These are phyloP conservation scores for Solanum tacnaense DNA, from an alignment of 257 asterid genomes.

Conservation along the genomic window DNA sequence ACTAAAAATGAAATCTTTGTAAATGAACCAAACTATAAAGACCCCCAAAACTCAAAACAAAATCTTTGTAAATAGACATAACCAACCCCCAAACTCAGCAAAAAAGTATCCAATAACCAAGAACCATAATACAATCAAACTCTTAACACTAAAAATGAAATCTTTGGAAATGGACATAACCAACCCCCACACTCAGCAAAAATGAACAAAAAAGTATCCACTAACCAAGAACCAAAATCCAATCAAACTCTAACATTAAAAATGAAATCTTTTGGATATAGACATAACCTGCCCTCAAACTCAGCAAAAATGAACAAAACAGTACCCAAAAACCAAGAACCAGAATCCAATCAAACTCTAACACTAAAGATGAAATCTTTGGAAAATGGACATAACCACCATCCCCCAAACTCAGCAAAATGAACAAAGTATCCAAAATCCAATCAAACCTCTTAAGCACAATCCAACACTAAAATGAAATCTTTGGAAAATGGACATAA, in stretches of 20 bases:
- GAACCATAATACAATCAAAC: not conserved
- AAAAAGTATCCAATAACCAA: not conserved
- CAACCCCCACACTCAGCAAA: not conserved
- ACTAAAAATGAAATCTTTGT: not conserved
- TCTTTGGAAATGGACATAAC: not conserved
- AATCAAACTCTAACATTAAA: not conserved
- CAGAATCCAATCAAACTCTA: not conserved
- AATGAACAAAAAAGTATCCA: not conserved
- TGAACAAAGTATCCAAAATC: not conserved
- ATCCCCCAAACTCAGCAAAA: not conserved
- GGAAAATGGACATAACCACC: not conserved
- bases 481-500: not conserved
- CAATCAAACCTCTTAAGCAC: not conserved
- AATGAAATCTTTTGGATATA: not conserved
- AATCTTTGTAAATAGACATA: not conserved
- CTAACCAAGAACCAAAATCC: not conserved
- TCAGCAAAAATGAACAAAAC: not conserved
- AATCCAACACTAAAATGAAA: not conserved
- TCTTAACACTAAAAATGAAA: not conserved
- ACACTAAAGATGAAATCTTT: not conserved
- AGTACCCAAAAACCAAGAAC: not conserved
- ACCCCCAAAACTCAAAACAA: not conserved
- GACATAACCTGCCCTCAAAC: not conserved
- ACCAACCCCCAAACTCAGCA: not conserved
- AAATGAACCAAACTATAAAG: not conserved